Evolutionary conservation across 352 stramenopile species (phyloP).

Genomic region (Pythium guiyangense): DNA sequence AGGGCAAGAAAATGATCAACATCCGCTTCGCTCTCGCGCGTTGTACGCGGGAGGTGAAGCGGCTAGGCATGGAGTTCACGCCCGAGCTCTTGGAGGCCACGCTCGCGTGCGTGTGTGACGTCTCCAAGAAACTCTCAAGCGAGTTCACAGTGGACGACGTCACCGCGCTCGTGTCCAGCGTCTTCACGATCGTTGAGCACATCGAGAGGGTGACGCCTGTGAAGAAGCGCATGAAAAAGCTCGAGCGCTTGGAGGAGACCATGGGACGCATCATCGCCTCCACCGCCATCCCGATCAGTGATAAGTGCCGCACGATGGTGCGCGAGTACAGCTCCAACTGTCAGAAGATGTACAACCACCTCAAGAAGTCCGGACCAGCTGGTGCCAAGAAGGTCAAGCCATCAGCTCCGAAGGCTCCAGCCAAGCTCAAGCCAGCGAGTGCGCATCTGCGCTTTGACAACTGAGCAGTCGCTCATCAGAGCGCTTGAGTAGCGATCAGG

Average conservation of each 20-base stretch:
- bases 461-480: neutral
- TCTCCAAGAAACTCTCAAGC: slow-evolving; percentile 39
- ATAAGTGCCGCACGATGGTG: slow-evolving; percentile 22
- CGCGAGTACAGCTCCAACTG: slow-evolving; percentile 45
- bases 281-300: slow-evolving; percentile 23
- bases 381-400: neutral
- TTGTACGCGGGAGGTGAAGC: slow-evolving; percentile 25
- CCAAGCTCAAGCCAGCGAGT: neutral
- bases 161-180: slow-evolving; percentile 21
- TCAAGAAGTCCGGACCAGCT: neutral
- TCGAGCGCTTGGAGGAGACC: slow-evolving; percentile 45
- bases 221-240: slow-evolving; percentile 33
- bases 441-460: slow-evolving; percentile 37
- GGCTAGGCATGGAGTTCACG: slow-evolving; percentile 35
- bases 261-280: slow-evolving; percentile 27
- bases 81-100: slow-evolving; percentile 32
- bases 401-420: too few relatives aligned
- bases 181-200: slow-evolving; percentile 42
- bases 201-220: slow-evolving; percentile 31
- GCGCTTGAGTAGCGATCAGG: too few relatives aligned
- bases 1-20: neutral
- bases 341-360: slow-evolving; percentile 22
- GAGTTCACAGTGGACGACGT: slow-evolving; percentile 31
- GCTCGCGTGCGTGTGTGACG: slow-evolving; percentile 37
- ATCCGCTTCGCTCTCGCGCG: slow-evolving; percentile 13